These are phyloP conservation scores for Eucalyptus cloeziana DNA, from an alignment of 345 rosid species.

Conservation along the genomic window DNA sequence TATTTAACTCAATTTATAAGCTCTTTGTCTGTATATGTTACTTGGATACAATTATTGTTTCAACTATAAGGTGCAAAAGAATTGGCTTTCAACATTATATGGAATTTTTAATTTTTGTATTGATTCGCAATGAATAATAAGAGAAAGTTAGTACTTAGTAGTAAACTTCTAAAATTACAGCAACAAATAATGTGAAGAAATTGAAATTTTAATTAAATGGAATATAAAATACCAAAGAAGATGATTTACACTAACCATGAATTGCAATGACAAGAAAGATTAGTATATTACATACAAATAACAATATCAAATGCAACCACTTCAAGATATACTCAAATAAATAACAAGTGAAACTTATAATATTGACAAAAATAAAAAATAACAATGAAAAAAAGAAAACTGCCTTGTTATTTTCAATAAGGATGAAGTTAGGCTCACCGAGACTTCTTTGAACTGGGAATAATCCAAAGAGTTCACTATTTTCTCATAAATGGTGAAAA, in stretches of 20 bases:
- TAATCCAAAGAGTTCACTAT: no score
- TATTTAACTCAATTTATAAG: no score
- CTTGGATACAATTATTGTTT: neutral
- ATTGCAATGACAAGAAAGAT: neutral
- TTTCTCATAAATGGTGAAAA: no score
- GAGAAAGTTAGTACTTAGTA: neutral
- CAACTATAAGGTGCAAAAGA: neutral
- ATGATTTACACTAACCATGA: neutral
- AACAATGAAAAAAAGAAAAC: no score
- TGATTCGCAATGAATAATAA: no score
- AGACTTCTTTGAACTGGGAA: no score
- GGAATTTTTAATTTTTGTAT: no score
- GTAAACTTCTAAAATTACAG: neutral
- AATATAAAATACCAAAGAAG: neutral
- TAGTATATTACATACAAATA: neutral
- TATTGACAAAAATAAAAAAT: no score
- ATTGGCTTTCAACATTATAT: neutral
- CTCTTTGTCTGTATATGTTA: neutral
- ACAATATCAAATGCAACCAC: no score
- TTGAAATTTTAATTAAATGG: neutral
- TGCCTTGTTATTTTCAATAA: no score
- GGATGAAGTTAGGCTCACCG: no score
- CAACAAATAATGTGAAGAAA: neutral
- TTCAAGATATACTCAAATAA: neutral
- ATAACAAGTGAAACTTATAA: neutral